These are phyloP conservation scores for Umbelopsis sp. DNA, from an alignment of 192 early-diverging fungal species.

Conservation along the genomic window DNA sequence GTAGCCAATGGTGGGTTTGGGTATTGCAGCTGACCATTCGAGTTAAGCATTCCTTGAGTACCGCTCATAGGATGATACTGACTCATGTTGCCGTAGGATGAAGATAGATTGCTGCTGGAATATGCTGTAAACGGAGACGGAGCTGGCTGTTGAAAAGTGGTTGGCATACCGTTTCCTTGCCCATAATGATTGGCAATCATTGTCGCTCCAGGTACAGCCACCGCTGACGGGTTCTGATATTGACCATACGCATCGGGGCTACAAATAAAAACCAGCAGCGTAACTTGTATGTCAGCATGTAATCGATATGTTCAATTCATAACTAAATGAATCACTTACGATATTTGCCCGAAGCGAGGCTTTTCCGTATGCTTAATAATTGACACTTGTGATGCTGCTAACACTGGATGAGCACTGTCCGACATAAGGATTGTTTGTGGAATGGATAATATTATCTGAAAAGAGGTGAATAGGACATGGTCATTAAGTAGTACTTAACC, in stretches of 20 bases:
- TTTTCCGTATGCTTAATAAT: conserved; percentile 12
- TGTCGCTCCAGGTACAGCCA: background rate
- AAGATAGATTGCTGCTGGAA: conserved; percentile 2
- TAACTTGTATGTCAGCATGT: background rate
- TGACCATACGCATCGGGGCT: background rate
- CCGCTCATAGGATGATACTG: conserved; percentile 4
- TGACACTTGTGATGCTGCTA: conserved; percentile 3
- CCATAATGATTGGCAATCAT: conserved; percentile 11
- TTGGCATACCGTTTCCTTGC: background rate
- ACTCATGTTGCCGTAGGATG: conserved; percentile 9
- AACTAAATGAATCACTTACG: background rate
- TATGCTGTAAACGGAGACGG: background rate
- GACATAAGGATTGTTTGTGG: background rate
- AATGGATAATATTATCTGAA: background rate
- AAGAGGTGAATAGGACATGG: background rate
- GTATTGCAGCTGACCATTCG: conserved; percentile 8
- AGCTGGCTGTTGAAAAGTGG: background rate
- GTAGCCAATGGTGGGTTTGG: conserved; percentile 15
- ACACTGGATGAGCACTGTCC: conserved; percentile 7
- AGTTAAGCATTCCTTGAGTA: background rate
- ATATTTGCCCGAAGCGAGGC: conserved; percentile 8
- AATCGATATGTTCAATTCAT: background rate
- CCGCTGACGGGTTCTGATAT: background rate
- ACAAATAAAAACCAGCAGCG: no score
- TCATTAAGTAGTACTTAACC: background rate